These are phyloP conservation scores for Erodium trifolium DNA, from an alignment of 441 rosid species.

Conservation along the genomic window DNA sequence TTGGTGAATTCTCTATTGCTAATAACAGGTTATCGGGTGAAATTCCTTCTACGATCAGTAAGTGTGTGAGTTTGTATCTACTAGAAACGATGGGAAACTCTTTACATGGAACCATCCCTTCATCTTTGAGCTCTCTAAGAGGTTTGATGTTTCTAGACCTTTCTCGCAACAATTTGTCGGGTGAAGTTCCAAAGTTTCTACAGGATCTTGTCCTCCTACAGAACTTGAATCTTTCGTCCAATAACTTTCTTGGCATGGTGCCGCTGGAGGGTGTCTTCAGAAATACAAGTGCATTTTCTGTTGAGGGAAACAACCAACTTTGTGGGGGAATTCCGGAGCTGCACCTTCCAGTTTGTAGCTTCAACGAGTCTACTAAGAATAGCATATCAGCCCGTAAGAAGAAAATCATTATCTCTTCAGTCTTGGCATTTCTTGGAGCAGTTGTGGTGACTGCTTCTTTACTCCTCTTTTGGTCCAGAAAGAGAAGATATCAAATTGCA, in stretches of 20 bases:
- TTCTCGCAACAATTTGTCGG: slow-evolving; percentile 21
- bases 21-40: slow-evolving; percentile 17
- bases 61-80: slow-evolving; percentile 16
- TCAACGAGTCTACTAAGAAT: neutral
- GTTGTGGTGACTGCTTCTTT: neutral
- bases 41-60: slow-evolving; percentile 20
- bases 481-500: neutral
- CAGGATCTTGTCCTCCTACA: neutral
- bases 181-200: slow-evolving; percentile 21
- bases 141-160: slow-evolving; percentile 19
- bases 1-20: neutral
- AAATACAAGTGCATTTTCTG: slow-evolving; percentile 19
- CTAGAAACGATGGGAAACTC: slow-evolving; percentile 21
- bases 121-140: slow-evolving; percentile 11
- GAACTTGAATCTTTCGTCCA: slow-evolving; percentile 22
- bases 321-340: slow-evolving; percentile 27
- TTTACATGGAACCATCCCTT: slow-evolving; percentile 22
- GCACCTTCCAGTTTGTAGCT: slow-evolving; percentile 18
- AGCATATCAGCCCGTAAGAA: neutral
- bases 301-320: slow-evolving; percentile 19
- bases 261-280: slow-evolving; percentile 21
- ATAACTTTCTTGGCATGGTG: slow-evolving; percentile 21
- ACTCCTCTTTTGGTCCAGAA: neutral
- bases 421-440: neutral
- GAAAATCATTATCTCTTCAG: neutral